These are phyloP conservation scores for Yarrowia bubula DNA, from an alignment of 805 yeast genomes.

Conservation along the genomic window DNA sequence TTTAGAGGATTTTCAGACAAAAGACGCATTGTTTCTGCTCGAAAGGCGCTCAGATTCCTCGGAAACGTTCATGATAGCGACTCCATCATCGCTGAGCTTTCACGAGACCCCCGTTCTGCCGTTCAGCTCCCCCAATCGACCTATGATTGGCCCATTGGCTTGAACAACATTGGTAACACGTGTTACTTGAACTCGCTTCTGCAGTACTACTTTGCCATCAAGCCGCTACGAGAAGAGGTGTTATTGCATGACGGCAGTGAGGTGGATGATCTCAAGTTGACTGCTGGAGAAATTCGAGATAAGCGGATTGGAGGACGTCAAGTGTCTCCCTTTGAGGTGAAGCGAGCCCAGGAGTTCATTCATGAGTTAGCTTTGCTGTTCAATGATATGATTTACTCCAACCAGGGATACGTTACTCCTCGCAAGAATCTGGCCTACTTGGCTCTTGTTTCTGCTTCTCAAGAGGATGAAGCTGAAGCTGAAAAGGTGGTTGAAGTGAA, in stretches of 20 bases:
- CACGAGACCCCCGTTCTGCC: constrained; percentile 11
- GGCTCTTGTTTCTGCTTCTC: constrained; percentile 52
- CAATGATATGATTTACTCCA: constrained; percentile 62
- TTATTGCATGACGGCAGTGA: constrained; percentile 40
- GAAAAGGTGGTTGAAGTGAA: constrained; percentile 36
- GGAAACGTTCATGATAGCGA: constrained; percentile 56
- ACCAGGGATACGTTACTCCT: constrained; percentile 70
- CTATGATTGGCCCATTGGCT: constrained; percentile 67
- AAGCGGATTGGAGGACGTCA: constrained; percentile 86
- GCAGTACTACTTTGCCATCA: constrained; percentile 84
- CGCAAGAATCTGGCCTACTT: constrained; percentile 80
- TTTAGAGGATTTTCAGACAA: constrained; percentile 4
- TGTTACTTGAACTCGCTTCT: constrained; percentile 88
- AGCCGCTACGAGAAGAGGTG: constrained; percentile 71
- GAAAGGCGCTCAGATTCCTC: constrained; percentile 56
- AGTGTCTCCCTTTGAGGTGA: constrained; percentile 74
- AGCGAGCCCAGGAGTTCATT: constrained; percentile 78
- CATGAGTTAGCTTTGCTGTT: constrained; percentile 70
- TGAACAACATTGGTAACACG: constrained; percentile 93
- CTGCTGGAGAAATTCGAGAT: constrained; percentile 38
- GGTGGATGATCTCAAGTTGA: constrained; percentile 27
- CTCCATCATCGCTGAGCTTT: constrained; percentile 54
- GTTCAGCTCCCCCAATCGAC: constrained; percentile 16
- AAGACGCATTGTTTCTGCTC: constrained; percentile 30
- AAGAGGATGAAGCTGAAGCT: constrained; percentile 28